Evolutionary conservation across 805 yeast species (phyloP).

Genomic region (Yarrowia sp.): DNA sequence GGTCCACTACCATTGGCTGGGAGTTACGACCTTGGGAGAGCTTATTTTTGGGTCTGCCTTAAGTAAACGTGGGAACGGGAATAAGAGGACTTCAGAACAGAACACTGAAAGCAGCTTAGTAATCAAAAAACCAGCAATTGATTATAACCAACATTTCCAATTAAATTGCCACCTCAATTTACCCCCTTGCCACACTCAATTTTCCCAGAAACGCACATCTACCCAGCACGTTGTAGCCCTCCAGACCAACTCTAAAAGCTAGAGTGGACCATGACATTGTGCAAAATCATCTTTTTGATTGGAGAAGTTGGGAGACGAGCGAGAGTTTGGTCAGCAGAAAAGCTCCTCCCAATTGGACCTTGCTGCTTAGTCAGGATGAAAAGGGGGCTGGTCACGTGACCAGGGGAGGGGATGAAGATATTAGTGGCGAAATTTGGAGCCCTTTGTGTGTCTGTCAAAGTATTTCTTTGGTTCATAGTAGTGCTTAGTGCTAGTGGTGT

Average conservation of each 20-base stretch:
- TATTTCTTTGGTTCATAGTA: too few species aligned
- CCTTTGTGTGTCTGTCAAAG: too few species aligned
- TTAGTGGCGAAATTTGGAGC: too few species aligned
- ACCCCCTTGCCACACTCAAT: background rate
- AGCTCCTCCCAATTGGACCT: background rate
- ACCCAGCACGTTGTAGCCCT: background rate
- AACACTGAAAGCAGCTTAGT: too few species aligned
- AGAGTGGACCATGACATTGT: slow-evolving; percentile 2
- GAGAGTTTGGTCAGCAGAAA: slow-evolving; percentile 9
- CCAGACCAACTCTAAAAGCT: slow-evolving; percentile 11
- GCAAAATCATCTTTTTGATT: slow-evolving; percentile 30
- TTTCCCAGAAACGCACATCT: background rate
- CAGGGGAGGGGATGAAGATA: too few species aligned
- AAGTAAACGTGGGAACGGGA: slow-evolving; percentile 10
- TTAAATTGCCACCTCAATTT: too few species aligned
- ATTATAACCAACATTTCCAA: background rate
- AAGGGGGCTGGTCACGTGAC: too few species aligned
- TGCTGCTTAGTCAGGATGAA: slow-evolving; percentile 12
- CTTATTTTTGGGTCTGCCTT: slow-evolving; percentile 1
- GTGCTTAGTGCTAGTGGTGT: too few species aligned
- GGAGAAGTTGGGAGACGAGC: slow-evolving; percentile 19
- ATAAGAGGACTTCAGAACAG: too few species aligned
- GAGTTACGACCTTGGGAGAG: slow-evolving; percentile 30
- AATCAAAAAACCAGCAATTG: background rate
- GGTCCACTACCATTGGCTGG: slow-evolving; percentile 35